These are phyloP conservation scores for Symbiodinium pilosum DNA, from an alignment of 73 alveolate species.

Conservation along the genomic window DNA sequence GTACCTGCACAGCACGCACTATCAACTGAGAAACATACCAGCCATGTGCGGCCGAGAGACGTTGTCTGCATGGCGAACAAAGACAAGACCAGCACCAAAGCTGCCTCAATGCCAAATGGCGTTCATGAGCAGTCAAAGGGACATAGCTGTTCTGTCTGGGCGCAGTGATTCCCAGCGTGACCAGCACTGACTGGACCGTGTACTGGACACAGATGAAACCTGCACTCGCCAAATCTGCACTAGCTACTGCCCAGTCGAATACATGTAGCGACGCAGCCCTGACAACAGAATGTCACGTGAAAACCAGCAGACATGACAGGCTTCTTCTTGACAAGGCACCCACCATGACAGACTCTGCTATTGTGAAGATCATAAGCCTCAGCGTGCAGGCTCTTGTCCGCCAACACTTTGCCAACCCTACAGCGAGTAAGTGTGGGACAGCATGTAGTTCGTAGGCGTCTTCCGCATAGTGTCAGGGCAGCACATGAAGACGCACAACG, in stretches of 20 bases:
- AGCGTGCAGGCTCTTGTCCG: too few species aligned
- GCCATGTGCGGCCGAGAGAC: neutral
- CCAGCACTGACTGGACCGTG: slow-evolving; percentile 75
- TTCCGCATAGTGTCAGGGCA: slow-evolving; percentile 91
- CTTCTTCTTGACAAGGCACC: slow-evolving; percentile 36
- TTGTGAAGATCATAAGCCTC: slow-evolving; percentile 54
- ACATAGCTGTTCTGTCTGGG: too few species aligned
- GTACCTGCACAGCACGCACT: slow-evolving; percentile 31
- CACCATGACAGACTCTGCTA: slow-evolving; percentile 64
- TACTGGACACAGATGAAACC: slow-evolving; percentile 85
- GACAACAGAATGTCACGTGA: too few species aligned
- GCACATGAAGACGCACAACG: slow-evolving; percentile 48
- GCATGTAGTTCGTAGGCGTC: slow-evolving; percentile 33
- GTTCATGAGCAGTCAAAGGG: too few species aligned
- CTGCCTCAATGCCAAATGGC: slow-evolving; percentile 95
- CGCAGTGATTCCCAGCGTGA: slow-evolving; percentile 57
- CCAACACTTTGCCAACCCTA: too few species aligned
- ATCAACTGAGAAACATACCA: too few species aligned
- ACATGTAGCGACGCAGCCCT: too few species aligned
- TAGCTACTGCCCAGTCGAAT: too few species aligned
- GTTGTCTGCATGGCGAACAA: slow-evolving; percentile 96
- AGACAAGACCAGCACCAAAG: slow-evolving; percentile 96
- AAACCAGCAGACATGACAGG: too few species aligned
- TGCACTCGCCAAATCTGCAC: neutral
- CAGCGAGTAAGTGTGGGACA: neutral